Conservation (phyloP, 768 basidiomycete genomes). For the Pulveroboletus sp. region DNA sequence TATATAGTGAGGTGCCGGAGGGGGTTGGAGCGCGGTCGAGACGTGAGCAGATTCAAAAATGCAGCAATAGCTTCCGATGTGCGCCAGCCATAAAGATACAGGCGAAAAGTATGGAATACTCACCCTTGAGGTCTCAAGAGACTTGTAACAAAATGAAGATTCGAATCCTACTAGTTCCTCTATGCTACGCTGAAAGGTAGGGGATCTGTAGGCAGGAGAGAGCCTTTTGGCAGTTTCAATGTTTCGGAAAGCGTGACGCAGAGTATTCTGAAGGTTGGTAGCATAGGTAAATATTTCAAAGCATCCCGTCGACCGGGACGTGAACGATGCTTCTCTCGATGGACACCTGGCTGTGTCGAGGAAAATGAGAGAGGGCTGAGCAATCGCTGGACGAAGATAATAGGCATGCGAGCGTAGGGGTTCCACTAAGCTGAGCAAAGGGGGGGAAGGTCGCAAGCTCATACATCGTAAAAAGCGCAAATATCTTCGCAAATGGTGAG, state of each 20-base stretch:
- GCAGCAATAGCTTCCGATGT: neutral
- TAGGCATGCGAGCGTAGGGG: neutral
- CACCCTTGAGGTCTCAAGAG: slow-evolving; percentile 8
- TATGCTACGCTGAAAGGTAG: neutral
- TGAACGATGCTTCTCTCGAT: neutral
- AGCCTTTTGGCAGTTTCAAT: neutral
- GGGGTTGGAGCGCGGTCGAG: neutral
- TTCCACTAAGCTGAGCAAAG: slow-evolving; percentile 10
- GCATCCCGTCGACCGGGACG: slow-evolving; percentile 1
- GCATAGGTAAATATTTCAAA: slow-evolving; percentile 3
- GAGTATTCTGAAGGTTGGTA: slow-evolving; percentile 8
- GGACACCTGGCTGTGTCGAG: neutral
- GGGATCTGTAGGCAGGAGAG: neutral
- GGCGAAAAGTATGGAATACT: slow-evolving; percentile 6
- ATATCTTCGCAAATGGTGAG: neutral
- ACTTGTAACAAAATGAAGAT: slow-evolving; percentile 4
- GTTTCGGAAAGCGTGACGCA: neutral
- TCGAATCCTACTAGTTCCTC: neutral
- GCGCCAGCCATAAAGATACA: neutral
- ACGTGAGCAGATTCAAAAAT: slow-evolving; percentile 4
- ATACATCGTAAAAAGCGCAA: slow-evolving; percentile 7
- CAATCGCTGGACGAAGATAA: slow-evolving; percentile 7
- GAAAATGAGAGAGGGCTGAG: slow-evolving; percentile 11
- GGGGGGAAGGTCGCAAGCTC: neutral
- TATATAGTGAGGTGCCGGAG: neutral